Evolutionary conservation across 2,329 filamentous ascomycete species (phyloP).

Genomic region (Bretziella fagacearum): DNA sequence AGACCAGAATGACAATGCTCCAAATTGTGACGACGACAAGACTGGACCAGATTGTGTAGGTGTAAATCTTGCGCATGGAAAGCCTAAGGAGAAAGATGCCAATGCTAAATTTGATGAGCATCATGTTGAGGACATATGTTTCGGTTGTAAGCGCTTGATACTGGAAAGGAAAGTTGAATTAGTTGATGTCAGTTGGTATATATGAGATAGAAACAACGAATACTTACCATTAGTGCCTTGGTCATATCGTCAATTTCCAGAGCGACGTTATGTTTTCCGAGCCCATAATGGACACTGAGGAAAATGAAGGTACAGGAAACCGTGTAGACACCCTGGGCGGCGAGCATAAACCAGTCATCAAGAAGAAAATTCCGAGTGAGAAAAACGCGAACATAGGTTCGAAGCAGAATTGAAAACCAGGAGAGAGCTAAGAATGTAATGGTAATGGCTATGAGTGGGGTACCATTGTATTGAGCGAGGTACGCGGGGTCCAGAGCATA

Average conservation of each 20-base stretch:
- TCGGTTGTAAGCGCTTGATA: constrained; percentile 35
- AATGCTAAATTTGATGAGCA: constrained; percentile 40
- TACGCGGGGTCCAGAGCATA: background rate
- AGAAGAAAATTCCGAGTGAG: constrained; percentile 29
- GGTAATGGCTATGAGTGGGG: constrained; percentile 23
- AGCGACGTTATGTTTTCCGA: constrained; percentile 32
- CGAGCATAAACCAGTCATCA: constrained; percentile 39
- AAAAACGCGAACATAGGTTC: constrained; percentile 28
- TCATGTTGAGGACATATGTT: constrained; percentile 35
- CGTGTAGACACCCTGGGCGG: constrained; percentile 30
- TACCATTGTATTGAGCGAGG: constrained; percentile 27
- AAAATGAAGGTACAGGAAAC: constrained; percentile 31
- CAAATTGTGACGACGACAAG: constrained; percentile 30
- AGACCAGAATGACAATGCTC: constrained; percentile 33
- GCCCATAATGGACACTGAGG: constrained; percentile 25
- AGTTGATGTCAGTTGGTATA: background rate
- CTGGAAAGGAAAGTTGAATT: constrained; percentile 17
- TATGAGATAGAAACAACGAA: background rate
- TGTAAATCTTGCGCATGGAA: constrained; percentile 29
- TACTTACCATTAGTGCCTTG: constrained; percentile 28
- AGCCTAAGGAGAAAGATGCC: constrained; percentile 34
- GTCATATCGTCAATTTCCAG: constrained; percentile 26
- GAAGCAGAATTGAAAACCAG: constrained; percentile 27
- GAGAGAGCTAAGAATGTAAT: constrained; percentile 25
- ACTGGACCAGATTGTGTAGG: constrained; percentile 30